A percentile compares a stretch with the other conserved stretches of the same genome.
Evolutionary conservation across 2,329 filamentous ascomycete species (phyloP).

Genomic region (Pseudocercospora fuligena): DNA sequence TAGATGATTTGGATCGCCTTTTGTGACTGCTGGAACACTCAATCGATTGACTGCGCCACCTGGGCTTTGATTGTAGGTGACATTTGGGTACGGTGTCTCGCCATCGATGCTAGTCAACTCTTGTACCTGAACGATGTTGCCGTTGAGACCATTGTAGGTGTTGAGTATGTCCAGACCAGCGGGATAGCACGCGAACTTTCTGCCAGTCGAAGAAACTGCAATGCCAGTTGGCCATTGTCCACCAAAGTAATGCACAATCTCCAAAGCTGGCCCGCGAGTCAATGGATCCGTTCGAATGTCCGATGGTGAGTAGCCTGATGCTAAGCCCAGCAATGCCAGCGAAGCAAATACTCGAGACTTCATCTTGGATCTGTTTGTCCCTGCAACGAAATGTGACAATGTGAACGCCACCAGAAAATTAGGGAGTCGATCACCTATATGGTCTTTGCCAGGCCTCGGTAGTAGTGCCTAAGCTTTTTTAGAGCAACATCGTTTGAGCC

Average conservation of each 20-base stretch:
- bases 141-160: slow-evolving; percentile 44
- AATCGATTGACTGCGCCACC: slow-evolving; percentile 54
- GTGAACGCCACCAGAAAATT: background rate
- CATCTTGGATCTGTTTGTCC: background rate
- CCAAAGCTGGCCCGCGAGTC: slow-evolving; percentile 19
- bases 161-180: slow-evolving; percentile 37
- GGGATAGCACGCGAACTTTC: slow-evolving; percentile 57
- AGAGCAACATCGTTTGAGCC: background rate
- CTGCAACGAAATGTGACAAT: background rate
- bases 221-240: slow-evolving; percentile 54
- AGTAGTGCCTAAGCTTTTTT: background rate
- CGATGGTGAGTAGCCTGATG: slow-evolving; percentile 9
- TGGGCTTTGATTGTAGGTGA: slow-evolving; percentile 51
- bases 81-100: slow-evolving; percentile 47
- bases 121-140: slow-evolving; percentile 51
- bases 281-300: slow-evolving; percentile 26
- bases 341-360: background rate
- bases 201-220: slow-evolving; percentile 51
- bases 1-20: slow-evolving; percentile 50
- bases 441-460: background rate
- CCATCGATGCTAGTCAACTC: slow-evolving; percentile 47
- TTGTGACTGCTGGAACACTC: slow-evolving; percentile 45
- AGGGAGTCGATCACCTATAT: background rate
- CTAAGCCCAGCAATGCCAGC: background rate
- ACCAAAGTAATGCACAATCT: slow-evolving; percentile 45